Evolutionary conservation across 2,329 filamentous ascomycete species (phyloP), one percentile per base, ranked within the genome.

Genomic region (Clarireedia monteithiana): DNA sequence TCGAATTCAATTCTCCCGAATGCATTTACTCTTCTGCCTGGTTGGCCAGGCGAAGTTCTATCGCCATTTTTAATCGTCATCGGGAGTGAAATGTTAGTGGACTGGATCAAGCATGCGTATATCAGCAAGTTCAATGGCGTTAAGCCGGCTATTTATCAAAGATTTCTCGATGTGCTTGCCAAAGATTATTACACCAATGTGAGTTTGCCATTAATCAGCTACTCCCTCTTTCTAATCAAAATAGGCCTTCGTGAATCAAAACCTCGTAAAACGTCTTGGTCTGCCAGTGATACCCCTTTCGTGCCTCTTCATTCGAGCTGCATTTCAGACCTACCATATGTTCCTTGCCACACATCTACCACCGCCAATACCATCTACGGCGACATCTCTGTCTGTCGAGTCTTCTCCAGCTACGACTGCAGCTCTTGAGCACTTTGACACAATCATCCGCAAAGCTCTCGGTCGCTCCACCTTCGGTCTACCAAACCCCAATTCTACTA

Each of bases 111-210:
- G 71, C 95, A 99, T 68, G 90, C 90, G 23, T 99, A 97, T 69
- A 95, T 99, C 69, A 91, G 86, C 69, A 99, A 99, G 69, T 99
- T 99, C 75, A 99, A 99, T 77, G 96, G 95, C 65, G 91, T 91
- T 63, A 92, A 94, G 61, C 94, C 94, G 3, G 83, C 81, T 6
- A 88, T 99, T 55, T 99, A 99, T 70, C 82, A 84, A 52, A 84
- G 91, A 24, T 96, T 94, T 68, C 80, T 97, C 15, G 95, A 99
- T 67, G 89, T 99, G 4, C 75, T 99, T 6, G 91, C 91, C 62
- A 97, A 97, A 71, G 94, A 99, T 70, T 99, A 99, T 72, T 99
- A 99, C 69, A 92, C 91, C 0, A 92, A 96, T 68, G 86, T 88
- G 68, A 72, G 83, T 69, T 12, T 58, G 27, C 7, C 20, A 24